Evolutionary conservation across 106 monocot species (phyloP).

Genomic region (Allium sativum): DNA sequence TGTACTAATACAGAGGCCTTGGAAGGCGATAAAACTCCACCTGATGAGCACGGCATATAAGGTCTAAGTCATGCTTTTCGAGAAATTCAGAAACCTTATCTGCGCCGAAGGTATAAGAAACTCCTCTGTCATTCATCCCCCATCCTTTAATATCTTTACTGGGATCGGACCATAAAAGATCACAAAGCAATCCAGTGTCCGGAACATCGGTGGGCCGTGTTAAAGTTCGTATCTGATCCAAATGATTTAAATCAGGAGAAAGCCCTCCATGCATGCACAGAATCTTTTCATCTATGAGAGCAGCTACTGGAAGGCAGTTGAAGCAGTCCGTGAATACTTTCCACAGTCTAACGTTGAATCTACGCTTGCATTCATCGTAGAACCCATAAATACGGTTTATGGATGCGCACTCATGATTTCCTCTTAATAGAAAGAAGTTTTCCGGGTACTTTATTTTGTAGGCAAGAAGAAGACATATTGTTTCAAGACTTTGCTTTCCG

Average conservation of each 20-base stretch:
- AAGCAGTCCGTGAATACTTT: constrained; percentile 38
- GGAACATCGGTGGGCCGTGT: constrained; percentile 40
- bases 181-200: constrained; percentile 35
- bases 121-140: constrained; percentile 31
- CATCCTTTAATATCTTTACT: constrained; percentile 24
- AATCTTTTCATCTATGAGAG: constrained; percentile 34
- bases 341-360: constrained; percentile 34
- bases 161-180: constrained; percentile 52
- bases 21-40: not conserved
- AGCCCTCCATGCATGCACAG: constrained; percentile 51
- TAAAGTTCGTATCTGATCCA: constrained; percentile 35
- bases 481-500: constrained; percentile 38
- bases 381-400: constrained; percentile 38
- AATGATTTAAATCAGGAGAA: constrained; percentile 32
- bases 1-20: too few relatives aligned
- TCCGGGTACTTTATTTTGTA: constrained; percentile 48
- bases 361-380: constrained; percentile 42
- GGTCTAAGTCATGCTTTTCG: constrained; percentile 31
- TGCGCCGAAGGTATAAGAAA: constrained; percentile 35
- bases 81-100: constrained; percentile 36
- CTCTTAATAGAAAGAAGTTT: constrained; percentile 37
- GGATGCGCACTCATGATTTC: constrained; percentile 35
- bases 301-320: constrained; percentile 44
- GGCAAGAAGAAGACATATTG: constrained; percentile 51
- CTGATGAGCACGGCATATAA: constrained; percentile 48